Base-by-base conservation (phyloP, 768 basidiomycete genomes). In the Macrolepiota fuliginosa region DNA sequence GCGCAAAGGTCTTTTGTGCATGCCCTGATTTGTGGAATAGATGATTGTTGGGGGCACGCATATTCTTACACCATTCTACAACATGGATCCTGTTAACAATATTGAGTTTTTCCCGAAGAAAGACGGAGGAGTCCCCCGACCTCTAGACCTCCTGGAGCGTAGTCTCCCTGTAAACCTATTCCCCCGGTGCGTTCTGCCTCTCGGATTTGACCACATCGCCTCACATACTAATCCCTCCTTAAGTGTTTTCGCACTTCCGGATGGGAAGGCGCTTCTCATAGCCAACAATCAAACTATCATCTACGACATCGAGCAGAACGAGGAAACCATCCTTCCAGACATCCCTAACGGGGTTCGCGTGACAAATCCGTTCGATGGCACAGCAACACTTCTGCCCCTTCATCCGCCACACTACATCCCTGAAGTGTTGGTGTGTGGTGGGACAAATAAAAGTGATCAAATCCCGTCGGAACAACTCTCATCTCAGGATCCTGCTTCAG, bases 31-130 rank as follows among this genome's bases (percentile, higher is more conserved):
- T 19, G 2, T 19, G 6, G n/a, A 42, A 7, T 49, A 70, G 71
- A 72, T 73, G 67, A 63, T 72, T 17, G 64, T 70, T 15, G 71
- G 71, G 27, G 71, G 71, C 15, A 69, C 71, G 11, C 71, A 72
- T 37, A 66, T 71, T 22, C 62, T 52, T 22, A 70, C 61, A 10
- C 84, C 85, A 3, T 89, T 86, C 79, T 87, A 87, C 69, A 87
- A 89, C 67, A 84, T 81, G 32, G 79, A 76, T 56, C 84, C 85
- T 3, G 81, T 83, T 54, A 87, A 72, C 58, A 70, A 64, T 52
- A 71, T 75, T 54, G 77, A 78, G 60, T 79, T 77, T 54, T 77
- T 71, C 69, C 77, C 77, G 6, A 67, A 73, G 6, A 79, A 79
- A 56, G 76, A 77, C 58, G 71, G 73, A 25, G 76, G 75, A 61